Percentiles rank a stretch among this genome's conserved stretches.
Conservation (phyloP, 805 yeast genomes). For the Saturnispora sekii region DNA sequence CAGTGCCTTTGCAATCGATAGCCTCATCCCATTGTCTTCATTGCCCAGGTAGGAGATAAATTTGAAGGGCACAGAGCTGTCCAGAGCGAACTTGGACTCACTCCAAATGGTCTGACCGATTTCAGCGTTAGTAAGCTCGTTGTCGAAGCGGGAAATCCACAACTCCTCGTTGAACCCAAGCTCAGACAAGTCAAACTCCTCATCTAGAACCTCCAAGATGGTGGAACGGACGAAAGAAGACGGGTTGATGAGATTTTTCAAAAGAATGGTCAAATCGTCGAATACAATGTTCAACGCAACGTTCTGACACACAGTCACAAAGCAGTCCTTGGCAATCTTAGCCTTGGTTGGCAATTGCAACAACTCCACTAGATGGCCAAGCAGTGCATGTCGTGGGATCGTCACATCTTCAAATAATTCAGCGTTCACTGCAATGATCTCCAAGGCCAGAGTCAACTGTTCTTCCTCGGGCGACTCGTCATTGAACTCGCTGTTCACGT, state of each 20-base stretch:
- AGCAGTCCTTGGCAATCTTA: slow-evolving; percentile 74
- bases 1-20: slow-evolving; percentile 63
- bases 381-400: slow-evolving; percentile 60
- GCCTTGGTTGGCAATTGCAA: slow-evolving; percentile 70
- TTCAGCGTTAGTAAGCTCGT: slow-evolving; percentile 49
- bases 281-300: slow-evolving; percentile 52
- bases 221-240: slow-evolving; percentile 68
- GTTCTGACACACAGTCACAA: slow-evolving; percentile 66
- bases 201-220: slow-evolving; percentile 73
- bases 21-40: slow-evolving; percentile 56
- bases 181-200: slow-evolving; percentile 60
- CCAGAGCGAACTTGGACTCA: slow-evolving; percentile 51
- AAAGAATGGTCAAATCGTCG: slow-evolving; percentile 48
- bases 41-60: slow-evolving; percentile 44
- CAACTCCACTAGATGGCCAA: slow-evolving; percentile 53
- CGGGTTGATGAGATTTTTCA: slow-evolving; percentile 48
- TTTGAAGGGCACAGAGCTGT: slow-evolving; percentile 33
- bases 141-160: slow-evolving; percentile 72
- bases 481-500: slow-evolving; percentile 53
- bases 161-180: slow-evolving; percentile 40
- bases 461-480: slow-evolving; percentile 89
- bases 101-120: slow-evolving; percentile 79
- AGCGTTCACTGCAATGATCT: slow-evolving; percentile 59
- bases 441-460: slow-evolving; percentile 66
- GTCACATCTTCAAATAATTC: slow-evolving; percentile 56